Base-by-base conservation (phyloP, 352 stramenopile genomes). In the Globisporangium echinulatum region DNA sequence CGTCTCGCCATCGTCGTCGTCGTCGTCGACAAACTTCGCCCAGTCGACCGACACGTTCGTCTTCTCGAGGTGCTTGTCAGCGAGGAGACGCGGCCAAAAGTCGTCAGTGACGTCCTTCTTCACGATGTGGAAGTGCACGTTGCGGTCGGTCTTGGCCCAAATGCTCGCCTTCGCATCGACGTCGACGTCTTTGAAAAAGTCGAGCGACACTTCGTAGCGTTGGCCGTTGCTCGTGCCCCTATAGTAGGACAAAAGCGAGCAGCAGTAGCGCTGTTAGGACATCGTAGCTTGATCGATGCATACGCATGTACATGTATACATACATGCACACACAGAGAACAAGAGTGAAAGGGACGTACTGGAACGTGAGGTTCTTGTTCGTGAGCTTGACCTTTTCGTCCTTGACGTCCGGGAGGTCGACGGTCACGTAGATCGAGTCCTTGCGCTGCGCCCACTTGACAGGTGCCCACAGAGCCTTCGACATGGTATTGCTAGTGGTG, bases 361-460 rank as follows among this genome's bases (percentile, higher is more conserved):
- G 82, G 70, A 97, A 97, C 13, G 78, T 91, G 14, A 98, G 83
- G 63, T 77, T 93, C 62, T 90, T 93, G 74, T 92, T 83, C 38
- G 66, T 90, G 33, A 98, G 80, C 59, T 82, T 80, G 49, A 98
- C 89, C 70, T 96, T 88, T 71, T 97, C 89, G 76, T 97, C 87
- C 76, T 96, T 92, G 46, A 97, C 88, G 64, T 98, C 96, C 64
- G 90, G 76, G 38, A 99, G 72, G 69, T 97, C 90, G 65, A 99
- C 96, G 0, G 96, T 99, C 63, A 99, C 82, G 67, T 98, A 99
- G 25, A 99, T 61, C 62, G 94, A 94, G 67, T 98, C 94, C 59
- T 93, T 97, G 74, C 95, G 87, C 74, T 99, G 96, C 53, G 96
- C 96, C 94, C 95, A 99, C 77, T 98, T 97, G 49, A 98, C 87